Evolutionary conservation across 108 stramenopile species (phyloP).

Genomic region (Nitzschia inconspicua): DNA sequence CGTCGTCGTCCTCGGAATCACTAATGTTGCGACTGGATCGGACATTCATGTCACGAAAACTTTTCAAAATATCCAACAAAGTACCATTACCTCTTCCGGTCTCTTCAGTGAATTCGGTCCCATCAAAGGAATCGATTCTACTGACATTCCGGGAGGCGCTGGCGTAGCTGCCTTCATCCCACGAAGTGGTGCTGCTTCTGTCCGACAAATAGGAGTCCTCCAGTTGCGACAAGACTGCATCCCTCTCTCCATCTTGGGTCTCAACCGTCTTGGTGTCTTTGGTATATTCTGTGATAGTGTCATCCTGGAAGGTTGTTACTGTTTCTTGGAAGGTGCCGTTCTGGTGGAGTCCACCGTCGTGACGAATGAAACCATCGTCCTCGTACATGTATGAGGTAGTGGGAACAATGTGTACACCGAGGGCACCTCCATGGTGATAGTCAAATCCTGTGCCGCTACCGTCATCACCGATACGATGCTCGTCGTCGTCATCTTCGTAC

Average conservation of each 20-base stretch:
- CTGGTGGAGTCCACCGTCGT: no score
- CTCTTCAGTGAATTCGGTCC: conserved; percentile 5
- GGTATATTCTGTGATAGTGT: no score
- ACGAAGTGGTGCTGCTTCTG: conserved; percentile 5
- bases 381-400: no score
- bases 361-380: no score
- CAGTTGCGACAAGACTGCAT: conserved; percentile 1
- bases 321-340: no score
- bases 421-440: no score
- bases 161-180: conserved; percentile 12
- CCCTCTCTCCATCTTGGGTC: no score
- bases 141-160: conserved; percentile 6
- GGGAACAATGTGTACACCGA: no score
- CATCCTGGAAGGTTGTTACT: no score
- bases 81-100: neutral
- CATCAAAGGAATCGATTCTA: conserved; percentile 6
- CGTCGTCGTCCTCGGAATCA: neutral
- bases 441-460: neutral
- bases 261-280: no score
- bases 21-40: no score
- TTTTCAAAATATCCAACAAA: conserved; percentile 1
- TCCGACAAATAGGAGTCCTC: conserved; percentile 2
- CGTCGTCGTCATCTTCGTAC: neutral
- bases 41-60: conserved; percentile 4
- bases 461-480: neutral